Percentiles rank a stretch among this genome's conserved stretches.
These are phyloP conservation scores for Apium graveolens DNA, from an alignment of 129 eudicot species.

Conservation along the genomic window DNA sequence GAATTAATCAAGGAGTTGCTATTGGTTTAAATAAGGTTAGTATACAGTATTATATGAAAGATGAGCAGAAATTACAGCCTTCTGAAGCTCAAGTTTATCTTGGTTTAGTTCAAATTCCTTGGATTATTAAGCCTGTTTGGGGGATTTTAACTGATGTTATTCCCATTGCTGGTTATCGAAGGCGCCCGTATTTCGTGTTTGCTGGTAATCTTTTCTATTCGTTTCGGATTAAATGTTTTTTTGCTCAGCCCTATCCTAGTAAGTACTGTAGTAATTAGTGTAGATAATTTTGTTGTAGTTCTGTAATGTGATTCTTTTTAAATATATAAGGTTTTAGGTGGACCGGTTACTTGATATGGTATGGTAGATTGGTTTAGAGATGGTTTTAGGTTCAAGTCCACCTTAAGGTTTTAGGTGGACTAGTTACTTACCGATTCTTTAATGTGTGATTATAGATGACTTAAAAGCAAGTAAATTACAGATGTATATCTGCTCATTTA, in stretches of 20 bases:
- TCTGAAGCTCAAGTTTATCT: slow-evolving; percentile 78
- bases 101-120: slow-evolving; percentile 72
- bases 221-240: no score
- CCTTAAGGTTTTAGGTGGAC: no score
- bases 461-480: background rate
- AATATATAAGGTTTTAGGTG: no score
- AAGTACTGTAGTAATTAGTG: background rate
- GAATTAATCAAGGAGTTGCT: slow-evolving; percentile 68
- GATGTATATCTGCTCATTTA: background rate
- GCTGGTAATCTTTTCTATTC: slow-evolving; percentile 58
- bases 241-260: no score
- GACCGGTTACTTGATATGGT: no score
- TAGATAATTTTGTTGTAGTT: background rate
- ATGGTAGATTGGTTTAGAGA: no score
- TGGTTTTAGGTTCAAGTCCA: no score
- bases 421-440: no score
- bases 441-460: background rate
- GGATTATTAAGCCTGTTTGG: slow-evolving; percentile 91
- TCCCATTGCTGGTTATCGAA: slow-evolving; percentile 55
- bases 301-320: background rate
- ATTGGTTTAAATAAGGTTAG: slow-evolving; percentile 58
- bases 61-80: slow-evolving; percentile 84
- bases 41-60: slow-evolving; percentile 83
- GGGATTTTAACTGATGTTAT: slow-evolving; percentile 89
- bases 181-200: slow-evolving; percentile 86